phyloP scores from a whole-genome alignment of 805 yeast genomes.

The Lipomyces starkeyi region DNA sequence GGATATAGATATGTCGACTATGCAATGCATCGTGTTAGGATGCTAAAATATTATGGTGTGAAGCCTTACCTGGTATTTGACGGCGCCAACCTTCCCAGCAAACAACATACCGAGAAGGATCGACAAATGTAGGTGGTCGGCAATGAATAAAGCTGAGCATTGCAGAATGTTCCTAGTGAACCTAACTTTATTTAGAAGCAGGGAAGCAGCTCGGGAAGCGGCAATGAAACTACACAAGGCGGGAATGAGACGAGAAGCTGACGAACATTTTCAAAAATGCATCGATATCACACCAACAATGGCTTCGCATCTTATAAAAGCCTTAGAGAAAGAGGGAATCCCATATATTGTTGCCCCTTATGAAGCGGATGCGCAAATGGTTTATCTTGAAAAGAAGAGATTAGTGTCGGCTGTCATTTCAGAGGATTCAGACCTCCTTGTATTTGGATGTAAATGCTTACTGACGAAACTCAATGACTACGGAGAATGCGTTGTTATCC shows the following conservation, averaged over 20 bases:
- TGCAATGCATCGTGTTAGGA: conserved; percentile 66
- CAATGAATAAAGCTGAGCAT: neutral
- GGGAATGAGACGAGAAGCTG: conserved; percentile 67
- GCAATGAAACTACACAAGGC: conserved; percentile 59
- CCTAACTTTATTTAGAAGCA: conserved; percentile 37
- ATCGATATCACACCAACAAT: conserved; percentile 88
- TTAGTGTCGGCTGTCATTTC: conserved; percentile 83
- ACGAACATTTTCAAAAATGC: conserved; percentile 73
- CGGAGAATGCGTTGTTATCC: conserved; percentile 72
- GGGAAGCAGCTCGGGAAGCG: conserved; percentile 62
- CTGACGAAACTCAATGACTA: conserved; percentile 79
- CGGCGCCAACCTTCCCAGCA: conserved; percentile 85
- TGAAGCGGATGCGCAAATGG: conserved; percentile 98
- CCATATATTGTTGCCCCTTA: conserved; percentile 92
- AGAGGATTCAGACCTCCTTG: conserved; percentile 90
- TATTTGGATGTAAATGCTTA: conserved; percentile 80
- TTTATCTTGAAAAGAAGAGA: conserved; percentile 76
- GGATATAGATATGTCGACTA: conserved; percentile 59
- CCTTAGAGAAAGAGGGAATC: conserved; percentile 60
- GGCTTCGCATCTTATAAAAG: conserved; percentile 83
- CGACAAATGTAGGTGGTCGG: conserved; percentile 52
- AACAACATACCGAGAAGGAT: conserved; percentile 71
- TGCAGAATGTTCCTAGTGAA: neutral
- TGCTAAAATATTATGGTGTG: conserved; percentile 71
- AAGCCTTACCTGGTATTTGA: conserved; percentile 91